Evolutionary conservation across 2,329 filamentous ascomycete genomes (phyloP).

Genomic region (Aspergillus alliaceus): DNA sequence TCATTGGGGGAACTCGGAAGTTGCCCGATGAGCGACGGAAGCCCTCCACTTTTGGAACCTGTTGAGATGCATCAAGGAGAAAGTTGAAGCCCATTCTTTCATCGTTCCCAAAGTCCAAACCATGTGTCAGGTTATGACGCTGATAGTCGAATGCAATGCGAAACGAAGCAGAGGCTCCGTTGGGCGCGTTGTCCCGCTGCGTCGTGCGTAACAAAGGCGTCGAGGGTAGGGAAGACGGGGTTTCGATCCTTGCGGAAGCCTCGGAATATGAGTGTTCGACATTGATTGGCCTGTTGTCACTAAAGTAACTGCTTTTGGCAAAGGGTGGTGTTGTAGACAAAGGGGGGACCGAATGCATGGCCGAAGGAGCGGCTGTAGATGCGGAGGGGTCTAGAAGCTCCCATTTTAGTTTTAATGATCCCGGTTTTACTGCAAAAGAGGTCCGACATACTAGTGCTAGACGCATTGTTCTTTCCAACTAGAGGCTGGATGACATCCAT

Average conservation of each 20-base stretch:
- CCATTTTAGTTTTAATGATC: neutral
- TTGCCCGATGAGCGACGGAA: slow-evolving; percentile 31
- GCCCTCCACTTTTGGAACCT: slow-evolving; percentile 54
- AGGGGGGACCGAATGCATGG: slow-evolving; percentile 19
- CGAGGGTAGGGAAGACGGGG: slow-evolving; percentile 31
- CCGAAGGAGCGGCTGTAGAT: slow-evolving; percentile 12
- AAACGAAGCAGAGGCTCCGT: slow-evolving; percentile 29
- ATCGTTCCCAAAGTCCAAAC: slow-evolving; percentile 56
- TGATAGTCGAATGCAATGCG: slow-evolving; percentile 45
- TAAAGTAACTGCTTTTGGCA: slow-evolving; percentile 24
- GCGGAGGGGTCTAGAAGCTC: slow-evolving; percentile 9
- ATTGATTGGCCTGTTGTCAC: neutral
- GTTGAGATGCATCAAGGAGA: slow-evolving; percentile 63
- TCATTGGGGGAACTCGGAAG: slow-evolving; percentile 22
- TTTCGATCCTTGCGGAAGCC: slow-evolving; percentile 28
- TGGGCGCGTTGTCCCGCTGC: slow-evolving; percentile 26
- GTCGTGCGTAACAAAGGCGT: slow-evolving; percentile 21
- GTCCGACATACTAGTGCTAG: slow-evolving; percentile 13
- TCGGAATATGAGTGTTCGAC: slow-evolving; percentile 30
- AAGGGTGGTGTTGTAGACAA: slow-evolving; percentile 26
- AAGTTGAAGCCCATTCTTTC: slow-evolving; percentile 74
- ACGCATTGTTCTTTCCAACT: slow-evolving; percentile 41
- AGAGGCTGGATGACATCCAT: slow-evolving; percentile 55
- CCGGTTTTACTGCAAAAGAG: neutral
- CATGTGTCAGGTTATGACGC: slow-evolving; percentile 49